These are phyloP conservation scores for Sanguinoderma infundibulare DNA, from an alignment of 1,284 basidiomycete genomes.

Conservation along the genomic window DNA sequence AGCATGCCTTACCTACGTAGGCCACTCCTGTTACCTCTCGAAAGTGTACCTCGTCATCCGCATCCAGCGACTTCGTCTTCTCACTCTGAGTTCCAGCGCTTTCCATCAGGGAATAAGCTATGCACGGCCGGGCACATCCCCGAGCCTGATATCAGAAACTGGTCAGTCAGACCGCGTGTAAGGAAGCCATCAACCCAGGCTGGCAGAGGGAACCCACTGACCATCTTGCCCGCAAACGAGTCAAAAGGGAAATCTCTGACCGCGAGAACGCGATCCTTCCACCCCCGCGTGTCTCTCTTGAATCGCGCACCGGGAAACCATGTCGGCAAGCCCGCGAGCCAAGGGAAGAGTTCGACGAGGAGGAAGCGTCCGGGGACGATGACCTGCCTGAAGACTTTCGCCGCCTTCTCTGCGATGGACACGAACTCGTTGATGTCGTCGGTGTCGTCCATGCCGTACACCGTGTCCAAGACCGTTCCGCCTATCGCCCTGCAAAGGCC, in stretches of 20 bases:
- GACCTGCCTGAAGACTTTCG: conserved; percentile 9
- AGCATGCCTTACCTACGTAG: not conserved
- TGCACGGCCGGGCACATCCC: not conserved
- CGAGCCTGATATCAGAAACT: too few species aligned
- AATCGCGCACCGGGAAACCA: conserved; percentile 26
- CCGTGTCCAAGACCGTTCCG: conserved; percentile 34
- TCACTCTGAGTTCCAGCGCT: not conserved
- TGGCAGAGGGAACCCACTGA: not conserved
- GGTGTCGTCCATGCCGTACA: conserved; percentile 37
- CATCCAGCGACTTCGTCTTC: not conserved
- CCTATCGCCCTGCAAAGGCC: conserved; percentile 24
- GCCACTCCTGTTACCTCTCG: not conserved
- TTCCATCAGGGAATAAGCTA: not conserved
- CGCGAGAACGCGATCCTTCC: conserved; percentile 5
- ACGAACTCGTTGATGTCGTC: conserved; percentile 27
- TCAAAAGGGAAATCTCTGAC: conserved; percentile 16
- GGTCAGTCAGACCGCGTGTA: too few species aligned
- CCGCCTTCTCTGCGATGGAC: conserved; percentile 4
- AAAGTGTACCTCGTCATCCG: not conserved
- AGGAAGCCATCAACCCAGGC: not conserved
- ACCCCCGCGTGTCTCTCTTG: conserved; percentile 12
- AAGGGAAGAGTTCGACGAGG: conserved; percentile 26
- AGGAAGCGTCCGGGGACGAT: conserved; percentile 19
- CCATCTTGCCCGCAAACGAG: conserved; percentile 5
- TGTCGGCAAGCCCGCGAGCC: conserved; percentile 15